Base-by-base conservation (phyloP, 371 early-diverging fungal species). In the Mucor irregularis region DNA sequence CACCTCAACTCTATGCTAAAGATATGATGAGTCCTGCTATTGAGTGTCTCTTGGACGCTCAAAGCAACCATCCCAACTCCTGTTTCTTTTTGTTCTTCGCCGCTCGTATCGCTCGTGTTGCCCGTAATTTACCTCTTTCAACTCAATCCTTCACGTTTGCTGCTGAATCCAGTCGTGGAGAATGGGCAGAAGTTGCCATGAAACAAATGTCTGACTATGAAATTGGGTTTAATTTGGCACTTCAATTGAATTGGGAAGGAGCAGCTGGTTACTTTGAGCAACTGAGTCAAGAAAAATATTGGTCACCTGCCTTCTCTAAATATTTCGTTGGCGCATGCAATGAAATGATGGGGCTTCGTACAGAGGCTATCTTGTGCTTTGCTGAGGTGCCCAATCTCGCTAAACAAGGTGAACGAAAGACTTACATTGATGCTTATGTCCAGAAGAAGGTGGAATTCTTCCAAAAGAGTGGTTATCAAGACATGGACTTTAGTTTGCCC, bases 1-100 rank as follows among this genome's bases (percentile, higher is more conserved):
- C 73, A 14, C 75, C 78, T 26, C 74, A 74, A 44, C 39, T 78
- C 0, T 74, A 70, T 44, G 38, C 71, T 1, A 65, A 66, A 25
- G 78, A 74, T 13, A 56, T 72, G 40, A 64, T 74, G 63, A 63
- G 52, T 10, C 71, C 81, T 7, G 82, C 85, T 11, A 74, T 82
- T 46, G 78, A 82, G 66, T 80, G 81, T 38, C 64, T 85, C 0
- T 53, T 78, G 33, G 80, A 82, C 17, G 84, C 86, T 0, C 74
- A 83, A 28, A 64, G 65, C 5, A 66, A 66, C 13, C 80, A 81
- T 54, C 83, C 83, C 4, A 79, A 80, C 11, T 83, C 83, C 0
- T 82, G 81, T 13, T 83, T 86, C 59, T 86, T 84, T 51, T 61
- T 82, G 3, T 82, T 78, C 49, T 83, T 82, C 60, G 70, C 80